Percentiles rank a stretch among this genome's conserved stretches.
phyloP scores from a whole-genome alignment of 129 eudicot genomes.

The Escallonia herrerae region DNA sequence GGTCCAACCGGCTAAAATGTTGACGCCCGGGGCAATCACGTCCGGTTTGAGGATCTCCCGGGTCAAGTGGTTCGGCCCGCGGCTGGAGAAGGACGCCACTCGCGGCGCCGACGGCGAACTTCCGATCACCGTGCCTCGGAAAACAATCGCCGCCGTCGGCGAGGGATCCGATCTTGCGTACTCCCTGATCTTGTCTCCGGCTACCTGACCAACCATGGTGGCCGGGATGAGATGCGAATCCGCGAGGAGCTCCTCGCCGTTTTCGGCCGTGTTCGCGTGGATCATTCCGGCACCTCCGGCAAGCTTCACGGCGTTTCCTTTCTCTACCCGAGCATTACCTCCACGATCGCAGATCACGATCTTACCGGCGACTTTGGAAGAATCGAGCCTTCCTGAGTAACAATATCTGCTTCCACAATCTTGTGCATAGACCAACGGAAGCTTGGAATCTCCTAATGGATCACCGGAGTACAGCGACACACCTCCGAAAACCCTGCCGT shows the following conservation, averaged over 20 bases:
- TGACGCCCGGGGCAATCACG: conserved; percentile 91
- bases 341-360: conserved; percentile 94
- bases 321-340: conserved; percentile 86
- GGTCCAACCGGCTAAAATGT: conserved; percentile 93
- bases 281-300: conserved; percentile 95
- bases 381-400: conserved; percentile 41
- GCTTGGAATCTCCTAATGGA: conserved; percentile 33
- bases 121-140: conserved; percentile 69
- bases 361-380: conserved; percentile 65
- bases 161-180: conserved; percentile 43
- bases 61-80: conserved; percentile 79
- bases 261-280: conserved; percentile 62
- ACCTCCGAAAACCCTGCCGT: conserved; percentile 65
- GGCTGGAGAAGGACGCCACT: conserved; percentile 90
- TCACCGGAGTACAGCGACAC: conserved; percentile 80
- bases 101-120: conserved; percentile 65
- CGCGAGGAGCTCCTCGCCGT: conserved; percentile 87
- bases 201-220: conserved; percentile 70
- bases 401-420: conserved; percentile 75
- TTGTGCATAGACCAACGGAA: conserved; percentile 49
- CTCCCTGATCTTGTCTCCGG: conserved; percentile 52
- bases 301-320: conserved; percentile 71
- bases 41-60: conserved; percentile 90
- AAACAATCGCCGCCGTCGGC: conserved; percentile 75
- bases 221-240: conserved; percentile 85